Evolutionary conservation across 208 protist genomes (phyloP), one percentile per base, ranked within the genome.

Genomic region (Acanthamoeba polyphaga): DNA sequence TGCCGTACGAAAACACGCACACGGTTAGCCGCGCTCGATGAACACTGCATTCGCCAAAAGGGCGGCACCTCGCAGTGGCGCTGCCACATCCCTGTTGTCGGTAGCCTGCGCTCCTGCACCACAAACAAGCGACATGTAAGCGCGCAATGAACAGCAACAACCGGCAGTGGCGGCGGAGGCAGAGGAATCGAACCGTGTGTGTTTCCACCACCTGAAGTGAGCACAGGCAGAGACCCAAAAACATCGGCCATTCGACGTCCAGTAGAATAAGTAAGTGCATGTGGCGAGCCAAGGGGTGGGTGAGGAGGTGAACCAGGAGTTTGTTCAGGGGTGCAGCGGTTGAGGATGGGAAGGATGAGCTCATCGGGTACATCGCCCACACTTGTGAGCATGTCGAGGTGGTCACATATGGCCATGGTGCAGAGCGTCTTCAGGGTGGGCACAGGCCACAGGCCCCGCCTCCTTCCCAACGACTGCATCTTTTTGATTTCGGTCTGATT

Each of bases 361-460:
- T 88, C 80, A 13, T 88, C 80, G 7, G 80, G 80, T 3, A 88
- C 80, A 15, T 88, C 80, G 17, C 80, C 80, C 12, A 88, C 80
- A 24, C 53, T 88, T 7, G 51, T 64, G n/a, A 88, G 80, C 80
- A 88, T 13, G 51, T 88, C 80, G 49, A 64, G 51, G 53, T 88
- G 46, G 80, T 58, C 80, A 13, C 53, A 34, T 32, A 88, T 88
- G 15, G 29, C 12, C 27, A 17, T 29, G 29, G 24, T 34, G 80
- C 80, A 88, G 6, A 88, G 80, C 1, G 80, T 88, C 27, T 46
- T 19, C 5, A 88, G 9, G 53, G 51, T 88, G 51, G 80, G 80
- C 15, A 88, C 24, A 12, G 80, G 80, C 80, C 43, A 29, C 51
- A 64, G 15, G 7, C 80, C 51, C 12, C 80, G 80, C n/a, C 46